phyloP scores from a whole-genome alignment of 1,284 basidiomycete genomes.

The Trichosporon sp. region DNA sequence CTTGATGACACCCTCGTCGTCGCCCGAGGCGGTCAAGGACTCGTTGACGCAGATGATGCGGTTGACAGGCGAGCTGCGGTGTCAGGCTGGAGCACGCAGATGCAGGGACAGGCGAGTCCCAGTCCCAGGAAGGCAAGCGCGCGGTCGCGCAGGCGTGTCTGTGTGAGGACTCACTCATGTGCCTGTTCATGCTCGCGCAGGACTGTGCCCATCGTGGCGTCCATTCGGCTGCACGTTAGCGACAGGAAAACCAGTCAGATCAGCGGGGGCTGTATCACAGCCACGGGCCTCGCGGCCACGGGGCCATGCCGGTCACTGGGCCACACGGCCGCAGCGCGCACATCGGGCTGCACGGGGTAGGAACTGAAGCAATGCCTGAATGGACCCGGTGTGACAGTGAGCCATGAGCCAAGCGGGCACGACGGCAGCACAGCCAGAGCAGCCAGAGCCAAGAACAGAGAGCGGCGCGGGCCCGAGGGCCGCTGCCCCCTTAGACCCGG shows the following conservation, averaged over 20 bases:
- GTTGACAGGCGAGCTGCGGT: slow-evolving; percentile 71
- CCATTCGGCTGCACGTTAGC: slow-evolving; percentile 31
- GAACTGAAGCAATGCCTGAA: no score
- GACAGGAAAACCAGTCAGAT: not conserved
- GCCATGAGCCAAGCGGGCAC: no score
- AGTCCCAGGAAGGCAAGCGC: slow-evolving; percentile 10
- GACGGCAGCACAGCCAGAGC: not conserved
- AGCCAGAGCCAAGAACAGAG: not conserved
- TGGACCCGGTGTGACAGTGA: no score
- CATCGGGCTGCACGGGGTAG: no score
- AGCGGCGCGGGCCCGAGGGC: not conserved
- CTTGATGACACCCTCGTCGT: slow-evolving; percentile 91
- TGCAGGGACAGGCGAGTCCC: not conserved
- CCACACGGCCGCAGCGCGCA: not conserved
- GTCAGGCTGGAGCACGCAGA: not conserved
- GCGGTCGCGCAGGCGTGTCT: no score
- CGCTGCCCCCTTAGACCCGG: not conserved
- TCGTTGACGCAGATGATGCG: slow-evolving; percentile 67
- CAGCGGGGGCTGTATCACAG: not conserved
- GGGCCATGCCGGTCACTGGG: not conserved
- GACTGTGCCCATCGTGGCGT: slow-evolving; percentile 57
- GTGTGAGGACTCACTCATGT: slow-evolving; percentile 52
- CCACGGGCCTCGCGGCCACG: not conserved
- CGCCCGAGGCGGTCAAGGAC: slow-evolving; percentile 74
- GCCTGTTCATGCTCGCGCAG: slow-evolving; percentile 62